A percentile compares a stretch with the other conserved stretches of the same genome.
phyloP scores from a whole-genome alignment of 768 basidiomycete genomes.

The Macrolepiota fuliginosa region DNA sequence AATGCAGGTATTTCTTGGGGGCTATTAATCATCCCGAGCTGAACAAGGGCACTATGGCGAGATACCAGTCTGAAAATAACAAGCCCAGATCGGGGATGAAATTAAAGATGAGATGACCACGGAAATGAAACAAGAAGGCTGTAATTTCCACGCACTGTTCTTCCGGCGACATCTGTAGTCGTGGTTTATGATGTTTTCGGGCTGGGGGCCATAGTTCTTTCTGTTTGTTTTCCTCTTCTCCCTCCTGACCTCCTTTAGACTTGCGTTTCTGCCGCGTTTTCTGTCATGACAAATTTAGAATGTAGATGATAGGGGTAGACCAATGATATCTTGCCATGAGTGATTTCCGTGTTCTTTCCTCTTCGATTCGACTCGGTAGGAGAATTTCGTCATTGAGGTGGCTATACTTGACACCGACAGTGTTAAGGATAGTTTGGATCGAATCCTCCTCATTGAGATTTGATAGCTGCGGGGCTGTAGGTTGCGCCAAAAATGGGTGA shows the following conservation, averaged over 20 bases:
- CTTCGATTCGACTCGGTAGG: constrained; percentile 65
- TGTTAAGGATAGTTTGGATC: constrained; percentile 52
- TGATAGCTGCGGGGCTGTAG: constrained; percentile 32
- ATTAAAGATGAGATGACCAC: constrained; percentile 6
- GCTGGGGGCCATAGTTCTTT: constrained; percentile 63
- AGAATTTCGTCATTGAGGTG: constrained; percentile 76
- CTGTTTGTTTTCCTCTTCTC: constrained; percentile 23
- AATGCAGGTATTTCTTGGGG: constrained; percentile 53
- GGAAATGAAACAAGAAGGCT: constrained; percentile 1
- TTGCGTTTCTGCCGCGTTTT: constrained; percentile 27
- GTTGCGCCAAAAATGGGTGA: neutral
- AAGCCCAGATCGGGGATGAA: neutral
- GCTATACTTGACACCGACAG: constrained; percentile 66
- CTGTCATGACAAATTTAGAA: constrained; percentile 15
- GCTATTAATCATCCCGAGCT: constrained; percentile 54
- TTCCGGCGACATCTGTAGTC: constrained; percentile 40
- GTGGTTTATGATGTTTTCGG: constrained; percentile 53
- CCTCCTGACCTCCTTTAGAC: constrained; percentile 18
- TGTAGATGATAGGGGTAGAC: neutral
- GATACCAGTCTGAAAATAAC: constrained; percentile 40
- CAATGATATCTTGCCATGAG: constrained; percentile 38
- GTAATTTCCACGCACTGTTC: constrained; percentile 39
- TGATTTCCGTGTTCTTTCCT: constrained; percentile 54
- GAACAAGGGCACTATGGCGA: constrained; percentile 61
- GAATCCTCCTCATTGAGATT: constrained; percentile 40